phyloP scores from a whole-genome alignment of 495 filamentous ascomycete genomes.

The Ramalina peruviana region DNA sequence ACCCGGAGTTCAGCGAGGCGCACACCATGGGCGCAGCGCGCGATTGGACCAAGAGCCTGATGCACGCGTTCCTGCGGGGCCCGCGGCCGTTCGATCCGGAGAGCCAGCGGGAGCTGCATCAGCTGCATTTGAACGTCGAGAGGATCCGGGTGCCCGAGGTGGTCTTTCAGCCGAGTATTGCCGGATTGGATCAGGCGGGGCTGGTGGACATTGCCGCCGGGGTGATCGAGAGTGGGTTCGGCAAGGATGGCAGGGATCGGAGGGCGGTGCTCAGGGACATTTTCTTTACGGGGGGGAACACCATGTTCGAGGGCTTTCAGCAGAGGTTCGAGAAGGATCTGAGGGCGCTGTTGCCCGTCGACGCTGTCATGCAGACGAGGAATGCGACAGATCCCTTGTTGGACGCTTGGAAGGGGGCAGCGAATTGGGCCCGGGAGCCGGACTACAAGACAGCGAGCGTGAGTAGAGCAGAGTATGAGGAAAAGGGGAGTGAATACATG shows the following conservation, averaged over 20 bases:
- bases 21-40: slow-evolving; percentile 81
- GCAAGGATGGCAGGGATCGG: slow-evolving; percentile 35
- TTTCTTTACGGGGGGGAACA: slow-evolving; percentile 91
- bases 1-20: slow-evolving; percentile 77
- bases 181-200: slow-evolving; percentile 88
- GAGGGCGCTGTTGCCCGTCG: slow-evolving; percentile 54
- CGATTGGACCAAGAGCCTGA: slow-evolving; percentile 82
- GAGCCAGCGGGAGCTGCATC: slow-evolving; percentile 66
- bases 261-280: slow-evolving; percentile 64
- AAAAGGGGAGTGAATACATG: slow-evolving; percentile 75
- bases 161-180: slow-evolving; percentile 88
- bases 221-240: slow-evolving; percentile 67
- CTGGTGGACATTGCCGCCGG: slow-evolving; percentile 78
- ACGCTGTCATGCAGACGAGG: slow-evolving; percentile 47
- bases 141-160: slow-evolving; percentile 93
- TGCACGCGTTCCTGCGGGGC: slow-evolving; percentile 81
- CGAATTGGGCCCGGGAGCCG: slow-evolving; percentile 48
- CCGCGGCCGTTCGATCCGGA: slow-evolving; percentile 74
- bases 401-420: slow-evolving; percentile 88
- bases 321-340: slow-evolving; percentile 64
- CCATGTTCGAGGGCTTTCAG: slow-evolving; percentile 74
- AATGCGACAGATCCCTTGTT: slow-evolving; percentile 58
- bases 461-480: slow-evolving; percentile 62
- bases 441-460: slow-evolving; percentile 31
- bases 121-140: slow-evolving; percentile 92